Evolutionary conservation across 1,284 basidiomycete species (phyloP), one percentile per base, ranked within the genome.

Genomic region (Heterobasidion parviporum): DNA sequence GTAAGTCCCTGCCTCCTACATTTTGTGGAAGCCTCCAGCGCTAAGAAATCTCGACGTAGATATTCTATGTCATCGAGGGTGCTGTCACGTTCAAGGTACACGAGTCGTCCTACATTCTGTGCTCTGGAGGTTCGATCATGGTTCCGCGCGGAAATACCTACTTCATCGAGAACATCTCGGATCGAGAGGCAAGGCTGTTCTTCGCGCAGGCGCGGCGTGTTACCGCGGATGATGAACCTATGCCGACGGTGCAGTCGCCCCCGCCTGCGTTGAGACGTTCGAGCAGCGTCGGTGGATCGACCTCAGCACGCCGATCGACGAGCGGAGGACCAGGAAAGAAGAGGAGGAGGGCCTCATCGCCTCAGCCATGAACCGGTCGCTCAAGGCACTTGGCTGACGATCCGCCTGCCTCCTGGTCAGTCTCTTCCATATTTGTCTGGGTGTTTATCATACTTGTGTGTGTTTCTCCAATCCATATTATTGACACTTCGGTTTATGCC

Each of bases 121-220:
- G 88, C 7, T 82, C 87, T 1, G 92, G 92, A 10, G 94, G 87
- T 6, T 88, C 87, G 79, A 96, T 97, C 68, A 79, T 97, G 64
- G 87, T 98, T 26, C 95, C 95, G 2, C 80, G 92, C 75, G 92
- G 93, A 89, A 99, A 99, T 70, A 81, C 80, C 7, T 99, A 99
- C 70, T 82, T 82, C 54, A 92, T 99, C 67, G 81, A 89, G 65
- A 98, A 98, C 69, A 85, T 96, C 20, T 83, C 82, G 16, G 78
- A 88, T 47, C 81, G 91, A 34, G 85, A 89, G 52, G 89, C 88
- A 10, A 84, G 82, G 64, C 71, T 99, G 8, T 96, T 96, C 74
- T 99, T 99, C 71, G 87, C 94, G 0, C 97, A 98, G 73, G 90
- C 91, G 1, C 83, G 94, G 41, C 91, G 91, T 70, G 73, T 90